These are phyloP conservation scores for Xanthoconium separans DNA, from an alignment of 1,284 basidiomycete species.

Conservation along the genomic window DNA sequence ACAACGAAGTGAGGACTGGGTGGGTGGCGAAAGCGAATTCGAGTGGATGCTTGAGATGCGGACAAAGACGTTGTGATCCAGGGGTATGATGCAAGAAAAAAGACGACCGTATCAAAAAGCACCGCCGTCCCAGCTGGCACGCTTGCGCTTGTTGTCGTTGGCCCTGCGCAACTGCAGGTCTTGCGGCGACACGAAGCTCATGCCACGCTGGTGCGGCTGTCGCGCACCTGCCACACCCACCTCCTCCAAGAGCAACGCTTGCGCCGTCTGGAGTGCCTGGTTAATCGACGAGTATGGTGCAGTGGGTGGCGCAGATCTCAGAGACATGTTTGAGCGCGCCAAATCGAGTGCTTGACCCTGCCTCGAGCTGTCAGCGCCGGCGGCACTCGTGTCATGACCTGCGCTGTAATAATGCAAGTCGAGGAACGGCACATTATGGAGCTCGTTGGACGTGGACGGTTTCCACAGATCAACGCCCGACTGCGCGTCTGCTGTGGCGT, in stretches of 20 bases:
- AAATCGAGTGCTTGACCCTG: conserved; percentile 67
- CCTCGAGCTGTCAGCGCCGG: conserved; percentile 32
- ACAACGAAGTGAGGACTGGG: conserved; percentile 8
- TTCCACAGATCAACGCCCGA: conserved; percentile 31
- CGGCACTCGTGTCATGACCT: conserved; percentile 22
- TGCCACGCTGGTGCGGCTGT: conserved; percentile 52
- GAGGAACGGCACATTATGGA: conserved; percentile 63
- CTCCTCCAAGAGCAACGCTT: conserved; percentile 24
- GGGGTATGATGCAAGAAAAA: background rate
- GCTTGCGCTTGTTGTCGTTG: conserved; percentile 65
- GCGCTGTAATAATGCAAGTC: conserved; percentile 67
- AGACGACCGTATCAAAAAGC: conserved; percentile 20
- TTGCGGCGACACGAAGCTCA: conserved; percentile 65
- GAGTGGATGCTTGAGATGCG: conserved; percentile 3
- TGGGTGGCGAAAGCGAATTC: conserved; percentile 10
- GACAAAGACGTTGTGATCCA: conserved; percentile 13
- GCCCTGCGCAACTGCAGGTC: conserved; percentile 56
- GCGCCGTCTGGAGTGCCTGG: conserved; percentile 30
- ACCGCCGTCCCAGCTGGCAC: conserved; percentile 73
- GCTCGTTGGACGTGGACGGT: conserved; percentile 32
- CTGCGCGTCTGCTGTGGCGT: conserved; percentile 25
- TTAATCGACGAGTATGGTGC: conserved; percentile 30
- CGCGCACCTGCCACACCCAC: conserved; percentile 15
- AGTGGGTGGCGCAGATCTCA: conserved; percentile 30
- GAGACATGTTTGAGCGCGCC: conserved; percentile 43